Evolutionary conservation across 495 filamentous ascomycete genomes (phyloP).

Genomic region (Xylaria venustula): DNA sequence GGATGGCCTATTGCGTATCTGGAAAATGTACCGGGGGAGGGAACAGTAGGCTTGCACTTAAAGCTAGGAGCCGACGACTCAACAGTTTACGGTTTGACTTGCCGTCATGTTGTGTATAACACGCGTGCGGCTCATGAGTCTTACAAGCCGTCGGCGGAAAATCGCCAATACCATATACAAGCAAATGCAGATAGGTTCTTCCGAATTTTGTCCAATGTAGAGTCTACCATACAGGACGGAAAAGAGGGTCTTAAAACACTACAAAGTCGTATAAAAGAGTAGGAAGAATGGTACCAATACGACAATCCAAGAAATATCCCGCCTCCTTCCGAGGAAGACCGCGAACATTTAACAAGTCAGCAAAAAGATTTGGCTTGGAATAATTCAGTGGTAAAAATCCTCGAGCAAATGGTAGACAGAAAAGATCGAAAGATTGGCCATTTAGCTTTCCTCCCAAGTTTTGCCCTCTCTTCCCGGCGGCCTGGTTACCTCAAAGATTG

Average conservation of each 20-base stretch:
- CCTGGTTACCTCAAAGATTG: slow-evolving; percentile 4
- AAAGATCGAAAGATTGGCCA: slow-evolving; percentile 2
- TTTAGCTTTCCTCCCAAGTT: slow-evolving; percentile 1
- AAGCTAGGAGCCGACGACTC: slow-evolving; percentile 3
- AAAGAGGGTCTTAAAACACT: no score
- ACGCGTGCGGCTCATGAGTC: neutral
- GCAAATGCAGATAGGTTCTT: neutral
- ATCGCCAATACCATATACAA: neutral
- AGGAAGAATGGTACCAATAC: neutral
- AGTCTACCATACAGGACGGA: neutral
- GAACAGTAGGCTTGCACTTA: slow-evolving; percentile 5
- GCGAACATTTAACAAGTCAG: neutral
- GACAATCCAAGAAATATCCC: neutral
- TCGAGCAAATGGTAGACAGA: neutral
- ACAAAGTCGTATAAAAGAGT: neutral
- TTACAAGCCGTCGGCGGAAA: neutral
- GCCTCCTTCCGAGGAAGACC: neutral
- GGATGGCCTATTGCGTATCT: slow-evolving; percentile 2
- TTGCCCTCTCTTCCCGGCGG: neutral
- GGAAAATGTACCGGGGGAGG: neutral
- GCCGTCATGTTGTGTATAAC: slow-evolving; percentile 3
- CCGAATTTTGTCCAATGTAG: neutral
- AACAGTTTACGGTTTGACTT: slow-evolving; percentile 6
- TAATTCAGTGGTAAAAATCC: neutral
- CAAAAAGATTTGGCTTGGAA: neutral